Evolutionary conservation across 164 flowering plant species (phyloP).

Genomic region (Tetracentron sinense): DNA sequence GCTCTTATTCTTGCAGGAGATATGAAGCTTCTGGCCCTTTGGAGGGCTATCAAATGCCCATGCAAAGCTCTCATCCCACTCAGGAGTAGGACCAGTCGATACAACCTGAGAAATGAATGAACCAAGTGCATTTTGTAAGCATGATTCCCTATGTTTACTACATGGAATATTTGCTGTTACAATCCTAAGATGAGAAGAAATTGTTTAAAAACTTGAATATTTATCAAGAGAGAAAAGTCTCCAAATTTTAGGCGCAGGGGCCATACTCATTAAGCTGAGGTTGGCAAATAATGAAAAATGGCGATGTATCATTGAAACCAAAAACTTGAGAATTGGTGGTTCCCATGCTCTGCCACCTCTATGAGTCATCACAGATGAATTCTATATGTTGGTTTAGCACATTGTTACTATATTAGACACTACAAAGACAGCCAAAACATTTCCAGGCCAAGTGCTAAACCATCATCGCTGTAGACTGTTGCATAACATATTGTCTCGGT

Average conservation of each 20-base stretch:
- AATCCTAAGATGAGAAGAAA: not conserved
- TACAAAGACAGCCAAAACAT: not conserved
- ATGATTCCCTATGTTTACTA: no score
- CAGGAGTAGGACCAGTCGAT: constrained; percentile 93
- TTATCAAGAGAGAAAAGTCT: no score
- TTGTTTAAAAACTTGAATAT: not conserved
- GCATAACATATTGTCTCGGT: no score
- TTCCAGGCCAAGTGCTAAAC: not conserved
- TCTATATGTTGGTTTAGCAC: not conserved
- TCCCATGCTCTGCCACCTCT: not conserved
- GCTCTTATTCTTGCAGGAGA: constrained; percentile 99
- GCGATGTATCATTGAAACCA: no score
- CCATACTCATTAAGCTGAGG: no score
- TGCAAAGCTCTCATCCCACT: constrained; percentile 89
- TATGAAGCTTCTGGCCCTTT: constrained; percentile 96
- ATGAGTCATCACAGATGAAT: not conserved
- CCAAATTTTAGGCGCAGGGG: no score
- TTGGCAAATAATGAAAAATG: no score
- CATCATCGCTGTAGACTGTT: not conserved
- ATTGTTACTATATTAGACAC: not conserved
- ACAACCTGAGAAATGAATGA: constrained; percentile 47
- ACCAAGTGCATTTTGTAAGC: not conserved
- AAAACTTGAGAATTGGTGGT: not conserved
- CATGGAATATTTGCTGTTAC: not conserved
- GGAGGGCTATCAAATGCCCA: constrained; percentile 99